Conservation (phyloP, 345 rosid genomes). For the Garcia nutans region DNA sequence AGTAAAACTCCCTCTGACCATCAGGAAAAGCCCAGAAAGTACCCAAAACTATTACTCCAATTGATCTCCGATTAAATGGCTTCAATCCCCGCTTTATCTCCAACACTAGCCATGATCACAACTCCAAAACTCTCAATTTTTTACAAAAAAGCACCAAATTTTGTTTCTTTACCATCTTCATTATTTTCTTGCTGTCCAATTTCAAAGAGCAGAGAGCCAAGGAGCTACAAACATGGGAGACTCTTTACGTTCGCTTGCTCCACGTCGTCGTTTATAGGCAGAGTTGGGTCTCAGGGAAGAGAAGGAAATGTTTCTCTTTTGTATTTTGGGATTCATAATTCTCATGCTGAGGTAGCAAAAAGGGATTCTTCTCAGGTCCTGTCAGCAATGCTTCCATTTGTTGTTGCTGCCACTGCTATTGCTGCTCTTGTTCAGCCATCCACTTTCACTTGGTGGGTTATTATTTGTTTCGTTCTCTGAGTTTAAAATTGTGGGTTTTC, state of each 20-base stretch:
- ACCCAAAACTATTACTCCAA: background rate
- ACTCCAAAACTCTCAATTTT: slow-evolving; percentile 18
- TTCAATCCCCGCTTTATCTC: slow-evolving; percentile 27
- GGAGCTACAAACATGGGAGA: slow-evolving; percentile 23
- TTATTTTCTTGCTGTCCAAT: slow-evolving; percentile 13
- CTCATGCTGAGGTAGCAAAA: slow-evolving; percentile 35
- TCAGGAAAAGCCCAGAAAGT: background rate
- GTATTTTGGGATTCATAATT: slow-evolving; percentile 50
- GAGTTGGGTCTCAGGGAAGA: slow-evolving; percentile 69
- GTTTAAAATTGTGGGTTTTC: background rate
- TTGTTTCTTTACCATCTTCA: slow-evolving; percentile 10
- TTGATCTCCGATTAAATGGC: slow-evolving; percentile 32
- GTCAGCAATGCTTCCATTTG: slow-evolving; percentile 90
- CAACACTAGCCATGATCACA: slow-evolving; percentile 5
- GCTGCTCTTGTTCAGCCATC: slow-evolving; percentile 82
- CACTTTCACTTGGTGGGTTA: slow-evolving; percentile 76
- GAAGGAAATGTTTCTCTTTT: slow-evolving; percentile 72
- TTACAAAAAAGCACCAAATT: slow-evolving; percentile 1
- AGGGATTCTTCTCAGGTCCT: slow-evolving; percentile 63
- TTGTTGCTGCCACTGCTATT: slow-evolving; percentile 76
- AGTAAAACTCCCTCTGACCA: background rate
- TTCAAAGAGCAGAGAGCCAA: slow-evolving; percentile 18
- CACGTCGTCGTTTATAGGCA: slow-evolving; percentile 64
- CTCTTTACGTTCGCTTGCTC: slow-evolving; percentile 52
- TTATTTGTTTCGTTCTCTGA: background rate